Base-by-base conservation (phyloP, 1,139 yeast species). In the Candida tropicalis region DNA sequence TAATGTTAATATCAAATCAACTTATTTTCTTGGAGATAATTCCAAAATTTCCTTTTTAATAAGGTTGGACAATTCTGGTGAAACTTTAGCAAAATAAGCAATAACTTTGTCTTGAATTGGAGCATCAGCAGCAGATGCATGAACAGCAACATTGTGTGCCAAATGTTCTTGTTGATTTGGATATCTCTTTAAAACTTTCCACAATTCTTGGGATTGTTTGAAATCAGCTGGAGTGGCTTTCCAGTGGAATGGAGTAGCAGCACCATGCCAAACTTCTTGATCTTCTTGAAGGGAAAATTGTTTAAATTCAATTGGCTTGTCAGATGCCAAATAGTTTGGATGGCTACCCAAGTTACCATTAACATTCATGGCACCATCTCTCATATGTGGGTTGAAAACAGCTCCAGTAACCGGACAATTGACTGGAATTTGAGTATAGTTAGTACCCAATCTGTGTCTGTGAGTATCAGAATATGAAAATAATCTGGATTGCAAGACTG, bases 221-320 rank as follows among this genome's bases (percentile, higher is more conserved):
- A 59, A 75, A 64, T 89, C 96, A 44, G 72, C 74, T 45, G 77
- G 84, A 46, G 83, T 85, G 36, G 78, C 77, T 50, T 79, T 77
- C 97, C 97, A 90, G 73, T 88, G 95, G 82, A 81, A 87, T 56
- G 89, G 88, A 52, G 83, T 73, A 44, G 96, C 97, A 51, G 95
- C 83, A 49, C 97, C 97, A 46, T 75, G 70, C 91, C 96, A 90
- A 50, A 79, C 76, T 70, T 91, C 97, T 66, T 89, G 97, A 51
- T 79, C 80, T 60, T 77, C 76, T 63, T 75, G 80, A 44, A 70
- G 56, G 38, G 59, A 53, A 55, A 60, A 68, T 46, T 58, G 55
- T 58, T 63, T 67, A 66, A 81, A 79, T 57, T 74, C 74, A 57
- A 81, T 55, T 46, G 87, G 84, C 69, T 77, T 67, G 55, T 70